Percentiles rank a stretch among this genome's conserved stretches.
Evolutionary conservation across 345 rosid genomes (phyloP).

Genomic region (Rhizophora mangle): DNA sequence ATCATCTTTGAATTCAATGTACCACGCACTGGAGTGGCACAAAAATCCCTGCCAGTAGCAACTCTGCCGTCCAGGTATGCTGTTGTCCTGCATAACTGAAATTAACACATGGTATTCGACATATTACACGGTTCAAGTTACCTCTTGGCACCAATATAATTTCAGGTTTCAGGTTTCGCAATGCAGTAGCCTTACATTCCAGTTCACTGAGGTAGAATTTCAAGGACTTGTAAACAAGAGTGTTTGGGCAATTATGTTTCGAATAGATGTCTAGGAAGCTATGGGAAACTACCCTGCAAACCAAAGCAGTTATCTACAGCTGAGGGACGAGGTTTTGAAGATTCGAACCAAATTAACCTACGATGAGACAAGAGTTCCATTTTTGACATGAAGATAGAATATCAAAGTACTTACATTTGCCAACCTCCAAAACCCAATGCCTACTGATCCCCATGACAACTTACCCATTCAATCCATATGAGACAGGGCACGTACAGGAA

Average conservation of each 20-base stretch:
- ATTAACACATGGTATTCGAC: conserved; percentile 14
- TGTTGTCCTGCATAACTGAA: conserved; percentile 28
- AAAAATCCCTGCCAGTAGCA: neutral
- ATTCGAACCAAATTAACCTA: conserved; percentile 25
- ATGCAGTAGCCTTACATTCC: conserved; percentile 15
- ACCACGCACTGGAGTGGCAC: no score
- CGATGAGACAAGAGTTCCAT: conserved; percentile 17
- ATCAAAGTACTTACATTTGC: neutral
- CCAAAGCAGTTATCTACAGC: conserved; percentile 30
- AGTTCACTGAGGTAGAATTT: conserved; percentile 27
- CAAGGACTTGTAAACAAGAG: conserved; percentile 6
- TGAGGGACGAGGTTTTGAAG: conserved; percentile 20
- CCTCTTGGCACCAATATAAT: conserved; percentile 23
- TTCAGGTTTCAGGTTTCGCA: conserved; percentile 14
- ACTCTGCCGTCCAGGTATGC: conserved; percentile 15
- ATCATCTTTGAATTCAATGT: no score
- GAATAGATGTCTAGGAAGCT: conserved; percentile 15
- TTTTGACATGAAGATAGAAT: conserved; percentile 12
- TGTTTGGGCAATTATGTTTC: conserved; percentile 11
- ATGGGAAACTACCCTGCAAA: conserved; percentile 16
- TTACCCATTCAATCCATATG: neutral
- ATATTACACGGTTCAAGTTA: conserved; percentile 21
- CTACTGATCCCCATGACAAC: neutral
- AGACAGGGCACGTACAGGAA: neutral
- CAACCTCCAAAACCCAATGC: neutral